phyloP scores from a whole-genome alignment of 1,139 yeast genomes.

The Magnusiomyces suaveolens region DNA sequence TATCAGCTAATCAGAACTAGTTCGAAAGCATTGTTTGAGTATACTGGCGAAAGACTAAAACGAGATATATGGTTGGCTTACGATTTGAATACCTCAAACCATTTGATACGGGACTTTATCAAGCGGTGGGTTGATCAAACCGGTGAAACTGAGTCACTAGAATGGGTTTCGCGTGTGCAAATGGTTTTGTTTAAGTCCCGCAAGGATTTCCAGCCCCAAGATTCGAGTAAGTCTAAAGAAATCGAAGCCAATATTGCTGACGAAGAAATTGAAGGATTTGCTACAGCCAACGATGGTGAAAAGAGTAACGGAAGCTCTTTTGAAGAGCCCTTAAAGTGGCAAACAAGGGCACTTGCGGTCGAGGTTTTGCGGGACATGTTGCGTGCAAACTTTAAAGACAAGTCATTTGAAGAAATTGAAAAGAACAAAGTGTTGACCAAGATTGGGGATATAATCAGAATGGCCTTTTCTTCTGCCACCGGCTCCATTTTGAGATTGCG shows the following conservation, averaged over 20 bases:
- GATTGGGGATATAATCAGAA: conserved; percentile 63
- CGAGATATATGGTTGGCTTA: conserved; percentile 33
- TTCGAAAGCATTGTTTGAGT: conserved; percentile 26
- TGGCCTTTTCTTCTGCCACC: conserved; percentile 80
- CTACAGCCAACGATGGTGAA: conserved; percentile 28
- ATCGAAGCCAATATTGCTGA: conserved; percentile 28
- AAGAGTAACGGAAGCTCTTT: conserved; percentile 24
- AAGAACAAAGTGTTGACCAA: conserved; percentile 36
- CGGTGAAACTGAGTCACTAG: conserved; percentile 24
- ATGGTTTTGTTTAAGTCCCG: conserved; percentile 29
- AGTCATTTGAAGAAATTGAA: conserved; percentile 30
- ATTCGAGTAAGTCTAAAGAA: conserved; percentile 10
- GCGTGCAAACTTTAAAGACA: conserved; percentile 36
- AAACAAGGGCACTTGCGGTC: conserved; percentile 53
- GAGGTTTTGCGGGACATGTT: conserved; percentile 49
- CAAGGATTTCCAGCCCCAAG: conserved; percentile 17
- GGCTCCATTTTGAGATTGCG: conserved; percentile 55
- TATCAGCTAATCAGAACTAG: conserved; percentile 32
- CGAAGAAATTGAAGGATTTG: conserved; percentile 41
- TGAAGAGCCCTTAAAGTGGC: conserved; percentile 61
- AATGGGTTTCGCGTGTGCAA: conserved; percentile 34
- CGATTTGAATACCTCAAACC: conserved; percentile 27
- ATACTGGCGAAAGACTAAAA: conserved; percentile 28
- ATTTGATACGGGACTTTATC: conserved; percentile 26
- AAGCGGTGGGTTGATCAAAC: conserved; percentile 33